Conservation (phyloP, 306 rosid species). For the Medicago truncatula region MtrunA17r5.0-ANR NC_053045.1:12151001-12151500, state of each 20-base stretch:
- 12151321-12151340: too few species aligned
- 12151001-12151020: background rate
- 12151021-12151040: background rate
- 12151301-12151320: too few species aligned
- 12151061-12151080: background rate
- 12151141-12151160: constrained; percentile 39
- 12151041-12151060: background rate
- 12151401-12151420: background rate
- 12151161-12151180: constrained; percentile 61
- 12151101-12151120: constrained; percentile 10
- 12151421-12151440: background rate
- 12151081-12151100: background rate
- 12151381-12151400: background rate
- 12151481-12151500: background rate
- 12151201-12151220: background rate
- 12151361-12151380: background rate
- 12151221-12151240: too few species aligned
- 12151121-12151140: constrained; percentile 50
- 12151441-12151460: background rate
- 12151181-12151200: constrained; percentile 40
- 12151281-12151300: too few species aligned
- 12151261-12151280: too few species aligned
- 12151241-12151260: too few species aligned
- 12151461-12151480: background rate
- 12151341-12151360: background rate